These are phyloP conservation scores for Macroventuria anomochaeta DNA, from an alignment of 2,329 filamentous ascomycete species.

Conservation along the genomic window DNA sequence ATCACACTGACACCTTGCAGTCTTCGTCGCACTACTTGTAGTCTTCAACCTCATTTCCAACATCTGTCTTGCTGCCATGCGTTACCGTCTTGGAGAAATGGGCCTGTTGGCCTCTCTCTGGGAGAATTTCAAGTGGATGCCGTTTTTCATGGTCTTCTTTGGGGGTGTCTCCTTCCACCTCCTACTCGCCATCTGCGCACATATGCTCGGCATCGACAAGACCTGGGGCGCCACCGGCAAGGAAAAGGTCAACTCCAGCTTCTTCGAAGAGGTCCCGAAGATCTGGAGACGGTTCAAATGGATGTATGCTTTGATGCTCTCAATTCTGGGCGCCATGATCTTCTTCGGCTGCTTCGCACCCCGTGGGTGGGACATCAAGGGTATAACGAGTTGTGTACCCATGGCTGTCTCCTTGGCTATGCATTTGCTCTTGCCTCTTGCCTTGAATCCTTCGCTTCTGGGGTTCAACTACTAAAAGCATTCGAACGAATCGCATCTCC, in stretches of 20 bases:
- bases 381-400: constrained; percentile 71
- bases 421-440: constrained; percentile 73
- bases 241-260: constrained; percentile 80
- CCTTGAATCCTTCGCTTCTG: constrained; percentile 76
- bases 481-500: background rate
- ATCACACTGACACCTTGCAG: constrained; percentile 49
- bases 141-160: constrained; percentile 76
- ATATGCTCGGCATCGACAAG: constrained; percentile 88
- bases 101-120: constrained; percentile 57
- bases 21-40: constrained; percentile 58
- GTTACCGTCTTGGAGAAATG: constrained; percentile 64
- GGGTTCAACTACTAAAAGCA: constrained; percentile 71
- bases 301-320: constrained; percentile 67
- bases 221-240: constrained; percentile 82
- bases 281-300: constrained; percentile 79
- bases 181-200: constrained; percentile 75
- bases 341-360: constrained; percentile 69
- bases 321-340: constrained; percentile 67
- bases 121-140: constrained; percentile 67
- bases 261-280: constrained; percentile 81
- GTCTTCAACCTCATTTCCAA: constrained; percentile 68
- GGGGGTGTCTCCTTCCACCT: constrained; percentile 81
- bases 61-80: constrained; percentile 64
- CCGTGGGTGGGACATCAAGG: constrained; percentile 56
- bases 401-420: constrained; percentile 74